Conservation (phyloP, 129 eudicot genomes). For the Arctium lappa region DNA sequence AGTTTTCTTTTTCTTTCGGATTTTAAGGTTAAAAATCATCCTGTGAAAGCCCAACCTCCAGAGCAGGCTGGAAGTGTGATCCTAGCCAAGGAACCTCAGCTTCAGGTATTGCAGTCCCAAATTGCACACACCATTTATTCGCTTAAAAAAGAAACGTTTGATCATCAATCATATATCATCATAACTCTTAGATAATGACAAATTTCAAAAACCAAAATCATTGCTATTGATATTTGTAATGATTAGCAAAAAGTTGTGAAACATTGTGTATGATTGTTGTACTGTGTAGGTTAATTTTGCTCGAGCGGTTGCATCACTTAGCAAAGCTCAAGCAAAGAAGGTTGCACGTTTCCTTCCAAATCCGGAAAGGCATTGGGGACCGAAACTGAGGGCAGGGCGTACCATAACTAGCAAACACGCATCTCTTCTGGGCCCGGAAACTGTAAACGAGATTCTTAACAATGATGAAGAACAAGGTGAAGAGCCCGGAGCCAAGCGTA, state of each 20-base stretch:
- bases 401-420: conserved; percentile 81
- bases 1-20: background rate
- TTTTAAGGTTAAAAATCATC: conserved; percentile 73
- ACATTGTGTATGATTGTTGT: background rate
- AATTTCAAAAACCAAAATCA: too few species aligned
- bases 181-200: too few species aligned
- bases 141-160: background rate
- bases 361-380: conserved; percentile 98
- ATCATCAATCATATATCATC: background rate
- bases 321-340: conserved; percentile 97
- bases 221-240: too few species aligned
- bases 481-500: conserved; percentile 80
- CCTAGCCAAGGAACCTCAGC: conserved; percentile 81
- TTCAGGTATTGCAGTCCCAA: conserved; percentile 47
- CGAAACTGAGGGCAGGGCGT: conserved; percentile 94
- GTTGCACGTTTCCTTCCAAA: conserved; percentile 96
- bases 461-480: conserved; percentile 38
- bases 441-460: conserved; percentile 45
- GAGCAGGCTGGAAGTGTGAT: conserved; percentile 90
- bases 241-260: background rate
- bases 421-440: conserved; percentile 76
- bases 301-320: conserved; percentile 78
- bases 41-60: conserved; percentile 87
- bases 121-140: background rate
- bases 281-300: conserved; percentile 78